Percentiles rank a stretch among this genome's conserved stretches.
These are phyloP conservation scores for Yamadazyma friedrichii DNA, from an alignment of 1,139 yeast species.

Conservation along the genomic window DNA sequence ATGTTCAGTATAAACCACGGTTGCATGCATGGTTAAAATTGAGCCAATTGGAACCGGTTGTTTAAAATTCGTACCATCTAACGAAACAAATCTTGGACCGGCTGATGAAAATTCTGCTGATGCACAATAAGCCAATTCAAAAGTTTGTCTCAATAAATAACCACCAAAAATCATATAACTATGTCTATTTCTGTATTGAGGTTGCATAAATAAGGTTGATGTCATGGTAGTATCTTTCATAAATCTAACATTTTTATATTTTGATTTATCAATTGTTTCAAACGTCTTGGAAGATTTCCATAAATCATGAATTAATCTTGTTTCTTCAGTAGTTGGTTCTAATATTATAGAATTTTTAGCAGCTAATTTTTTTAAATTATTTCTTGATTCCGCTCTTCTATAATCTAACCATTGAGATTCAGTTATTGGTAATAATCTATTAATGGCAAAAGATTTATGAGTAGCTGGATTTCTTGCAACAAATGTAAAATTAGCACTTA, in stretches of 20 bases:
- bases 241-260: conserved; percentile 46
- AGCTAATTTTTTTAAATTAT: conserved; percentile 75
- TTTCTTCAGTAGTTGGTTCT: conserved; percentile 73
- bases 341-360: conserved; percentile 62
- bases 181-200: conserved; percentile 92
- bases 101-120: conserved; percentile 85
- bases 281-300: conserved; percentile 61
- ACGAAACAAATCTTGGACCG: conserved; percentile 82
- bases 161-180: conserved; percentile 96
- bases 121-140: conserved; percentile 88
- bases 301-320: conserved; percentile 70
- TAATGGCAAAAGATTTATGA: conserved; percentile 82
- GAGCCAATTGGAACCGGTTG: conserved; percentile 96
- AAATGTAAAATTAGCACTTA: conserved; percentile 90
- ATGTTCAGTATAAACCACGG: conserved; percentile 82
- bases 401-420: conserved; percentile 80
- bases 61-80: conserved; percentile 87
- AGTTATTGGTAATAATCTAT: conserved; percentile 69
- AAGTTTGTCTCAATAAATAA: conserved; percentile 83
- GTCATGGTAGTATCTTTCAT: conserved; percentile 71
- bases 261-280: conserved; percentile 21
- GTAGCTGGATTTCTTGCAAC: conserved; percentile 93
- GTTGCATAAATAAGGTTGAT: conserved; percentile 89
- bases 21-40: conserved; percentile 76
- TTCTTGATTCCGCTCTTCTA: conserved; percentile 85